Base-by-base conservation (phyloP, 1,139 yeast species). In the Suhomyces bribrorum region DNA sequence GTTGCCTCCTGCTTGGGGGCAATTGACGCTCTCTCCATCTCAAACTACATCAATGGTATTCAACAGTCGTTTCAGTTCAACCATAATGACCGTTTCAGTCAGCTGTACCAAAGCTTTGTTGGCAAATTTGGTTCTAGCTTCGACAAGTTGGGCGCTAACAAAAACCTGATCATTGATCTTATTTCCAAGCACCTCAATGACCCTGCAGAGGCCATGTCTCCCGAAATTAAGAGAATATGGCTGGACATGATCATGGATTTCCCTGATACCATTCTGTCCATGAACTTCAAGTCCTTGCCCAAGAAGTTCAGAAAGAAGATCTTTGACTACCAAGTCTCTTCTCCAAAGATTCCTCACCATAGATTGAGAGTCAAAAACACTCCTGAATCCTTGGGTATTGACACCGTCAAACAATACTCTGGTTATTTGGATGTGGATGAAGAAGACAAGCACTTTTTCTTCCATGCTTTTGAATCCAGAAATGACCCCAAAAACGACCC, bases 401-500 rank as follows among this genome's bases (percentile, higher is more conserved):
- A 89, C 64, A 68, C 71, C 29, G 89, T 83, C 36, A 82, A 83
- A 57, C 96, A 88, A 62, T 83, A 81, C 59, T 78, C 94, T 31
- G 97, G 97, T 40, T 89, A 89, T 62, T 75, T 89, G 57, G 96
- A 89, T 59, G 83, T 86, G 37, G 45, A 43, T 18, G 48, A 43
- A 7, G 86, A 83, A 50, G 94, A 85, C 56, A 88, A 87, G 66
- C 96, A 88, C 63, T 79, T 83, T 57, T 84, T 83, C 64, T 84
- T 74, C 64, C 52, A 95, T 95, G 81, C 83, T 54, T 88, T 89
- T 56, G 96, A 88, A 62, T 83, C 94, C 40, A 81, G 97, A 69
- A 86, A 85, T 57, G 95, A 87, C 64, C 96, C 96, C 14, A 67
- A 69, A 48, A 87, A 75, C 45, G 96, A 88, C 60, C 96, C 96